Evolutionary conservation across 495 filamentous ascomycete species (phyloP).

Genomic region (Bathelium albidoporum): DNA sequence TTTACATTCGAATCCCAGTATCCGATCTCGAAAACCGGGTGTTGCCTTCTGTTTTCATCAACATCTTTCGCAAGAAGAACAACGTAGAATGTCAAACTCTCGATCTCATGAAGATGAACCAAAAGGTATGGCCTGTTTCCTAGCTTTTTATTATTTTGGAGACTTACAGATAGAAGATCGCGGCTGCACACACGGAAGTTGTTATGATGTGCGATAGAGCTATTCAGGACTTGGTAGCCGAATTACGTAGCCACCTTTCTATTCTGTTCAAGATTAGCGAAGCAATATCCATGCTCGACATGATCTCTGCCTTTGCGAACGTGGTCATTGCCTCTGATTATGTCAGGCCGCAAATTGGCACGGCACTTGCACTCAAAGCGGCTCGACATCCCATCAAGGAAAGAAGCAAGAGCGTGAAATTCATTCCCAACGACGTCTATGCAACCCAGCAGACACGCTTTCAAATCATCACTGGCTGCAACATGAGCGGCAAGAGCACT

Average conservation of each 20-base stretch:
- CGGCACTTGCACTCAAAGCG: slow-evolving; percentile 65
- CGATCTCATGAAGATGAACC: slow-evolving; percentile 57
- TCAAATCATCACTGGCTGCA: slow-evolving; percentile 91
- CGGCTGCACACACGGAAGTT: slow-evolving; percentile 71
- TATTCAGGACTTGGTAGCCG: slow-evolving; percentile 57
- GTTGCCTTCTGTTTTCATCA: slow-evolving; percentile 67
- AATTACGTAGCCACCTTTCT: slow-evolving; percentile 56
- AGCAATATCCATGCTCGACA: slow-evolving; percentile 80
- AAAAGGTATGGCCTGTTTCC: slow-evolving; percentile 18
- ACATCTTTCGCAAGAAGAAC: slow-evolving; percentile 59
- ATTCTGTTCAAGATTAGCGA: slow-evolving; percentile 70
- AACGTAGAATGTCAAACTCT: slow-evolving; percentile 78
- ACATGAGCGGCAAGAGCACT: slow-evolving; percentile 97
- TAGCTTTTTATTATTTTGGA: slow-evolving; percentile 34
- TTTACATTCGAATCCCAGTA: slow-evolving; percentile 61
- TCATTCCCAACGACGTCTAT: slow-evolving; percentile 83
- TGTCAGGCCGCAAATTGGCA: slow-evolving; percentile 62
- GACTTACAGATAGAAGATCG: slow-evolving; percentile 11
- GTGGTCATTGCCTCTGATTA: slow-evolving; percentile 70
- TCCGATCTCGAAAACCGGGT: slow-evolving; percentile 50
- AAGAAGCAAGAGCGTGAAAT: slow-evolving; percentile 54
- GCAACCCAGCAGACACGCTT: slow-evolving; percentile 67
- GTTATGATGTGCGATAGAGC: slow-evolving; percentile 64
- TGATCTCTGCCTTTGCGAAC: slow-evolving; percentile 73
- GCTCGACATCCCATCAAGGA: slow-evolving; percentile 81